Base-by-base conservation (phyloP, 768 basidiomycete species). In the Collybia mongolica region DNA sequence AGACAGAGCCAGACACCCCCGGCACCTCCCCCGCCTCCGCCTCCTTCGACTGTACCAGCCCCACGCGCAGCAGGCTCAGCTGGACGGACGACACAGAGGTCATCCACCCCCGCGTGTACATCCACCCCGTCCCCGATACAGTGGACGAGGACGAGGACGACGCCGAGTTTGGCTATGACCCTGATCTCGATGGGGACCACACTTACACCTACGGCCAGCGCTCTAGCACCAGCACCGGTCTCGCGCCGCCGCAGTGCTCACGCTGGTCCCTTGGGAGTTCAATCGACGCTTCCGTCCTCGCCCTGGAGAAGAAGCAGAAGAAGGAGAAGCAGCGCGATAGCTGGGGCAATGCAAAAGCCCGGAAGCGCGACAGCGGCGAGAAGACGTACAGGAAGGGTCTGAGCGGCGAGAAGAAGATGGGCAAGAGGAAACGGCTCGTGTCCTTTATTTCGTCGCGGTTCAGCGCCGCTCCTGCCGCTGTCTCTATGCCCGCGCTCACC, bases 391-490 rank as follows among this genome's bases (percentile, higher is more conserved):
- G 14, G n/a, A 45, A 45, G 24, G 3, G 6, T 11, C 8, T 2
- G 39, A 39, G 17, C 17, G 24, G 24, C 19, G 38, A 39, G 42
- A 44, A 39, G 39, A 48, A 40, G 22, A 39, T 26, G 37, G 48
- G 50, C n/a, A 52, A 40, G 39, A 46, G 37, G 44, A 46, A 52
- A 35, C n/a, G 44, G 2, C 20, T 52, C 3, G 44, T 32, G 2
- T 52, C 44, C 0, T 41, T 52, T 24, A 52, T 52, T 12, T 46
- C 45, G 36, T 47, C 46, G 2, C 12, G 37, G 2, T 38, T 46
- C n/a, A 46, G 23, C 39, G 12, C 39, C 1, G 46, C 37, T 2
- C 46, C 46, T 23, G 19, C 36, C 0, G 17, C 43, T 17, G 11
- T 29, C 35, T 36, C 44, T 5, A 12, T 24, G 12, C 2, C 15